Evolutionary conservation across 495 filamentous ascomycete genomes (phyloP).

Genomic region (Penicillium cinerascens): DNA sequence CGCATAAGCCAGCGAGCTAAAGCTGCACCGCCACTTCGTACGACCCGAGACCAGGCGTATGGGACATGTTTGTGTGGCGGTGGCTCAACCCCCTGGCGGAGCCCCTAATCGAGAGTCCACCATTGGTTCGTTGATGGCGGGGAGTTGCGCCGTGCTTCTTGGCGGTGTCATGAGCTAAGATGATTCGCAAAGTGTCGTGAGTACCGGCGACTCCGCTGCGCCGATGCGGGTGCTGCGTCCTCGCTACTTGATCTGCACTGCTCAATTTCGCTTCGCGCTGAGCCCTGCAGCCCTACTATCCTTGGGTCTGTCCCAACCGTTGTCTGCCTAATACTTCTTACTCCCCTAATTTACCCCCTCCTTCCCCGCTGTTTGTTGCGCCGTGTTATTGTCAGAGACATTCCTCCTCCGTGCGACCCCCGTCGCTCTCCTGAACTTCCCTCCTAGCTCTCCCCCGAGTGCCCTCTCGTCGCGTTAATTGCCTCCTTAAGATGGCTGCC

Average conservation of each 20-base stretch:
- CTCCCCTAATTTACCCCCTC: background rate
- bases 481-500: conserved; percentile 11
- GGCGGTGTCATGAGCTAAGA: conserved; percentile 21
- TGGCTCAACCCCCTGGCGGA: conserved; percentile 13
- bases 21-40: conserved; percentile 26
- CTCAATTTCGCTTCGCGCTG: conserved; percentile 17
- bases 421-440: background rate
- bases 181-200: conserved; percentile 1
- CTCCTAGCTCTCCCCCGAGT: background rate
- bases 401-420: conserved; percentile 10
- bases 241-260: conserved; percentile 7
- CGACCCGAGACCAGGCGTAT: background rate
- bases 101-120: background rate
- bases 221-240: conserved; percentile 1
- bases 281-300: conserved; percentile 29
- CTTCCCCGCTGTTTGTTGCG: background rate
- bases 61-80: conserved; percentile 22
- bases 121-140: conserved; percentile 4
- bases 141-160: conserved; percentile 7
- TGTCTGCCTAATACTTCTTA: conserved; percentile 6
- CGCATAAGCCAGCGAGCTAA: background rate
- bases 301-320: background rate
- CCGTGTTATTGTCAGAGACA: background rate
- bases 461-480: conserved; percentile 6
- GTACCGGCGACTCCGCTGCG: conserved; percentile 1